Percentiles rank a stretch among this genome's conserved stretches.
Conservation (phyloP, 2,329 filamentous ascomycete genomes). For the Colletotrichum sp. region DNA sequence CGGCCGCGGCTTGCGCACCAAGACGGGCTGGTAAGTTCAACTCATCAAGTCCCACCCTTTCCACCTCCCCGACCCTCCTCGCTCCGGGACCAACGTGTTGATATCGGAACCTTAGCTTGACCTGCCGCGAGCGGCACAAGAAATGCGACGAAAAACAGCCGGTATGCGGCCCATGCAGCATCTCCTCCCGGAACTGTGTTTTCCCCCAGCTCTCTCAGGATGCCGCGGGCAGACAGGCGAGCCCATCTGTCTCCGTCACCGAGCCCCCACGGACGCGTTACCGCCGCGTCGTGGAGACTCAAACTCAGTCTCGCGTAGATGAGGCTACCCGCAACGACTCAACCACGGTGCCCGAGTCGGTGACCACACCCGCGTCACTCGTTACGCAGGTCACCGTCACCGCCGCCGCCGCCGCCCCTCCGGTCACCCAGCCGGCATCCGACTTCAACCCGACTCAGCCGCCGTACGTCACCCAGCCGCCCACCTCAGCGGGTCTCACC, state of each 20-base stretch:
- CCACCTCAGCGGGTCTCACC: neutral
- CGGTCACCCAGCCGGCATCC: neutral
- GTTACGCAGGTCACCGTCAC: neutral
- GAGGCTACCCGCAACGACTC: neutral
- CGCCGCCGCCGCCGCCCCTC: neutral
- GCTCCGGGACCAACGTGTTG: neutral
- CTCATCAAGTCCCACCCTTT: neutral
- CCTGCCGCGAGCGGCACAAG: slow-evolving; percentile 51
- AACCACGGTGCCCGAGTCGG: neutral
- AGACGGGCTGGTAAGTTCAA: slow-evolving; percentile 41
- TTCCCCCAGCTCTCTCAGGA: slow-evolving; percentile 12
- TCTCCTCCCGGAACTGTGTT: slow-evolving; percentile 27
- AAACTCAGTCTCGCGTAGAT: neutral
- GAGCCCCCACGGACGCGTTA: neutral
- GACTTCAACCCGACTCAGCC: neutral
- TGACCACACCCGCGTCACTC: neutral
- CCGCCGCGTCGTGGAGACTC: neutral
- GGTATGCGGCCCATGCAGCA: slow-evolving; percentile 27
- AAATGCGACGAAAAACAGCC: slow-evolving; percentile 53
- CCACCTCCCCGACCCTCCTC: neutral
- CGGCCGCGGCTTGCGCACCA: slow-evolving; percentile 46
- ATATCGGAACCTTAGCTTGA: slow-evolving; percentile 33
- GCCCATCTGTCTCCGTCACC: neutral
- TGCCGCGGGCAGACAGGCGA: neutral
- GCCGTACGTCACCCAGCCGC: neutral